Evolutionary conservation across 495 filamentous ascomycete species (phyloP), one percentile per base, ranked within the genome.

Genomic region (Geopyxis carbonaria): DNA sequence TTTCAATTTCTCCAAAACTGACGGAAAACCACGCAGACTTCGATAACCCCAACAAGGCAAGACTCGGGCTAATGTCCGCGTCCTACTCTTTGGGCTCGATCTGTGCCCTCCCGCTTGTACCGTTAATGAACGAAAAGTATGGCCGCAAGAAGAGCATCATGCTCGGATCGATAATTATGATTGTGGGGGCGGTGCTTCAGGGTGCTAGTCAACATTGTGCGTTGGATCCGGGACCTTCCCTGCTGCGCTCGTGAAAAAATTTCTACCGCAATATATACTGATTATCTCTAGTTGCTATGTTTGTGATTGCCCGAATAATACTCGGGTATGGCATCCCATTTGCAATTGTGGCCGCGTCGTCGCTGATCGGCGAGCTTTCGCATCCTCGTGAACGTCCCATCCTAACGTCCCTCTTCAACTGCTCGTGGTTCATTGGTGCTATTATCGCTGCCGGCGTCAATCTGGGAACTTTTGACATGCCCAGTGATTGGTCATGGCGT

Each of bases 331-430:
- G 73, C 29, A 70, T 76, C 44, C 68, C 68, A 6, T 73, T 71
- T 47, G 74, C 69, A 44, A 77, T 77, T 45, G 64, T 75, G 22
- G 72, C 72, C 3, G 74, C 70, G 14, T 72, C 74, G 2, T 65
- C 68, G 15, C 53, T 78, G 38, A 70, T 80, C 24, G 75, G 68
- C 46, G 78, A 80, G 45, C 62, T 80, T 16, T 66, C 63, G 0
- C 69, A 78, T 53, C 78, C 76, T 14, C 75, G 72, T 48, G 72
- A 80, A 48, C 68, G 74, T 43, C 61, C 70, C 9, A 64, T 76
- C 28, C 51, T 81, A 44, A 79, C 72, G 3, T 75, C 71, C 20
- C 62, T 79, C 3, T 79, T 76, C 62, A 78, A 78, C 49, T 67
- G 69, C 3, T 67, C 64, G 14, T 78, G 70, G 53, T 79, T 72